Evolutionary conservation across 371 early-diverging fungal species (phyloP), one percentile per base, ranked within the genome.

Genomic region (Gilbertella persicaria): DNA sequence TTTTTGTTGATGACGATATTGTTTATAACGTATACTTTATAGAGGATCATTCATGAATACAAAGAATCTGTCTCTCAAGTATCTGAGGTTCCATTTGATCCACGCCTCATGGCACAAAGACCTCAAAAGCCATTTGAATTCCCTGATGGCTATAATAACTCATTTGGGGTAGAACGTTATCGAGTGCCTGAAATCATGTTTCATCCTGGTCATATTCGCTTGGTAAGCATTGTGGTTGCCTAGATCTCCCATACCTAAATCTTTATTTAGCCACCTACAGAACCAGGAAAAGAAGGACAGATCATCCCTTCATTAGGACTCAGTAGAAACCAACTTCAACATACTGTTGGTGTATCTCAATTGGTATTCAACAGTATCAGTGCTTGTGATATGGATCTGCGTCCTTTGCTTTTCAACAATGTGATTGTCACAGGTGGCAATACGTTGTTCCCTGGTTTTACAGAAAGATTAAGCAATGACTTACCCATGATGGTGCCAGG

Each of bases 51-150:
- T 42, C 80, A 89, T 36, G 99, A 97, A 67, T 95, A 87, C 66
- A 98, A 98, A 62, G 97, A 97, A 65, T 84, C 92, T 2, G 86
- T 93, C 9, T 94, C 92, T 67, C 91, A 93, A 69, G 87, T 94
- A 12, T 86, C 89, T 2, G 92, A 91, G 55, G 62, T 74, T 26
- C 61, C 78, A 6, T 92, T 78, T 58, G 81, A 88, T 62, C 86
- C 89, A 67, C 23, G 47, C 24, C 16, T 50, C 28, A 75, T 85
- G 36, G 66, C 61, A 21, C 61, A 73, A 30, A 78, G 86, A 23
- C 87, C 90, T 29, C 82, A 85, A 55, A 91, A 90, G 56, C 78
- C 90, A 23, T 96, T 87, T 59, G 99, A 99, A 73, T 95, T 99
- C 56, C 92, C 97, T 28, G 90, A 93, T 59, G 99, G 99, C 17